Percentiles rank a stretch among this genome's conserved stretches.
Conservation (phyloP, 2,329 filamentous ascomycete genomes). For the Diplocarpon rosae region DNA sequence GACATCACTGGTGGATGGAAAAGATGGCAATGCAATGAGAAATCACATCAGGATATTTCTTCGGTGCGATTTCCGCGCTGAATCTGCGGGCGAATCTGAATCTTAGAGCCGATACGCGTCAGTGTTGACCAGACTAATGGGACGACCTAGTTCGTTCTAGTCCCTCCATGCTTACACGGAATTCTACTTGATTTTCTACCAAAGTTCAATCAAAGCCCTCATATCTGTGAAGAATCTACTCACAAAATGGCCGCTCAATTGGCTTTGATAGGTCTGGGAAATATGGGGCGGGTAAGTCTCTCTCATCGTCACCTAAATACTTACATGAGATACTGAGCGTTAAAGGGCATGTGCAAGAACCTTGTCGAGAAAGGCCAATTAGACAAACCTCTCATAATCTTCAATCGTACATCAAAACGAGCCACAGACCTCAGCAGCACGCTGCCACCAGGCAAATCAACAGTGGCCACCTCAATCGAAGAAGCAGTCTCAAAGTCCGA, state of each 20-base stretch:
- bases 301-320: neutral
- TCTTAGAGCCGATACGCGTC: too few relatives aligned
- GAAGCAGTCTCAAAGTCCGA: conserved; percentile 58
- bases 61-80: too few relatives aligned
- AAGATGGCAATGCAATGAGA: too few relatives aligned
- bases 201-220: neutral
- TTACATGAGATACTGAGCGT: neutral
- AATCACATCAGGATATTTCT: too few relatives aligned
- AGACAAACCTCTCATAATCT: conserved; percentile 61
- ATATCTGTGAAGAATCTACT: neutral
- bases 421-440: conserved; percentile 50
- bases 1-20: too few relatives aligned
- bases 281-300: conserved; percentile 65
- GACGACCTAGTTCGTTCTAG: too few relatives aligned
- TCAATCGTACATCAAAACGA: conserved; percentile 64
- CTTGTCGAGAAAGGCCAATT: conserved; percentile 67
- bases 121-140: too few relatives aligned
- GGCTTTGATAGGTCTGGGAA: conserved; percentile 74
- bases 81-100: too few relatives aligned
- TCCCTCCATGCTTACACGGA: too few relatives aligned
- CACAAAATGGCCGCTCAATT: conserved; percentile 46
- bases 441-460: conserved; percentile 50
- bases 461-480: conserved; percentile 51
- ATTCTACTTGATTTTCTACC: too few relatives aligned
- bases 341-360: conserved; percentile 66